Evolutionary conservation across 192 early-diverging fungal species (phyloP).

Genomic region (Coemansia sp.): DNA sequence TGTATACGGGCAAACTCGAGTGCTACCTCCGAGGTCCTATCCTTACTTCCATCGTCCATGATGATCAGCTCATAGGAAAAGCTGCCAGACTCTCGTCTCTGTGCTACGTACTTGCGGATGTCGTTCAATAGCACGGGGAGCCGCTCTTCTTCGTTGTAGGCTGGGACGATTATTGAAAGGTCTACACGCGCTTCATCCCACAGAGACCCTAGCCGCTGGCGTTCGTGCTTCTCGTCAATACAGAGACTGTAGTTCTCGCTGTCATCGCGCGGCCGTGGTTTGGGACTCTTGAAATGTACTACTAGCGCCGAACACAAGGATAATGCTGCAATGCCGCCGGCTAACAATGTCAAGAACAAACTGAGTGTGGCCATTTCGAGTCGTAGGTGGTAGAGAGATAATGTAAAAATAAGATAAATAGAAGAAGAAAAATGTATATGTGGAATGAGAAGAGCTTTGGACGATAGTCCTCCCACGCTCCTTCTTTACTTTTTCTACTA

Average conservation of each 20-base stretch:
- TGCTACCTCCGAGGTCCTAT: constrained; percentile 71
- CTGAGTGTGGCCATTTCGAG: constrained; percentile 11
- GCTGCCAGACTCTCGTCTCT: constrained; percentile 37
- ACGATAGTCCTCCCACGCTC: background rate
- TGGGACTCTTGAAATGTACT: constrained; percentile 45
- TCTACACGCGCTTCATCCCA: constrained; percentile 46
- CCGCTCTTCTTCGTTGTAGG: constrained; percentile 86
- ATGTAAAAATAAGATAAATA: background rate
- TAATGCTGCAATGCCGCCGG: constrained; percentile 14
- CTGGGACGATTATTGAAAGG: constrained; percentile 83
- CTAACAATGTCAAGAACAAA: constrained; percentile 11
- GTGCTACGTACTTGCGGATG: constrained; percentile 65
- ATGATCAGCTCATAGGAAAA: constrained; percentile 86
- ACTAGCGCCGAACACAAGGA: constrained; percentile 31
- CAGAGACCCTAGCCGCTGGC: constrained; percentile 35
- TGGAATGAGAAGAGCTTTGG: background rate
- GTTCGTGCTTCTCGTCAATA: constrained; percentile 42
- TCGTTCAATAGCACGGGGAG: constrained; percentile 86
- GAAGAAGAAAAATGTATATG: background rate
- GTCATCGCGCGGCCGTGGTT: constrained; percentile 43
- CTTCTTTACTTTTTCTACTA: background rate
- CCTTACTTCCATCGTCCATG: constrained; percentile 90
- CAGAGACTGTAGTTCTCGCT: constrained; percentile 53
- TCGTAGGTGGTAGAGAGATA: background rate
- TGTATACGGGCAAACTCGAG: constrained; percentile 65